These are phyloP conservation scores for Rhizoctonia solani DNA, from an alignment of 1,284 basidiomycete species.

Conservation along the genomic window DNA sequence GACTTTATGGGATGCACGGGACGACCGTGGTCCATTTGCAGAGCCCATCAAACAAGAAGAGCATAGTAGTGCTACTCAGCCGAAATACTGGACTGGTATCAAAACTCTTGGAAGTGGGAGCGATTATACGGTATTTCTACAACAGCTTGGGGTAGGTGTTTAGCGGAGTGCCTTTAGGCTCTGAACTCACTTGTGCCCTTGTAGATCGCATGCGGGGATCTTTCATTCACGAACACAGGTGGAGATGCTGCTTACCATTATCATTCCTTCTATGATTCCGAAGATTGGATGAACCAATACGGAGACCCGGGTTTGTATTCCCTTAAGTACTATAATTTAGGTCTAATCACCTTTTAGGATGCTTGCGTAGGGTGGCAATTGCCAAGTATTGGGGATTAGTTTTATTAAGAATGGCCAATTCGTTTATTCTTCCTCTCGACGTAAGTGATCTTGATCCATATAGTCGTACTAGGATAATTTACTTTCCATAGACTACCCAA, in stretches of 20 bases:
- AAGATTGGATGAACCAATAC: slow-evolving; percentile 73
- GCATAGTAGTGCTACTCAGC: background rate
- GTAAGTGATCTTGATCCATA: background rate
- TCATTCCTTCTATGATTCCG: slow-evolving; percentile 79
- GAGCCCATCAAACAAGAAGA: background rate
- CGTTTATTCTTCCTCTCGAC: slow-evolving; percentile 50
- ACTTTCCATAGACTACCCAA: slow-evolving; percentile 78
- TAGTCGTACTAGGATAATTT: slow-evolving; percentile 41
- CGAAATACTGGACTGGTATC: slow-evolving; percentile 37
- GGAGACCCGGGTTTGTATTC: slow-evolving; percentile 61
- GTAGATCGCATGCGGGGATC: slow-evolving; percentile 58
- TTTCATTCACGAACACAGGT: slow-evolving; percentile 54
- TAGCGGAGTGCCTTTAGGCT: background rate
- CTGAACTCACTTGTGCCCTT: background rate
- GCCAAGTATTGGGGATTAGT: slow-evolving; percentile 68
- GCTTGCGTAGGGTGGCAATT: slow-evolving; percentile 56
- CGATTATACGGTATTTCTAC: slow-evolving; percentile 63
- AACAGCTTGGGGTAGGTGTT: slow-evolving; percentile 52
- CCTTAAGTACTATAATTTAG: background rate
- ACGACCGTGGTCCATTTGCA: slow-evolving; percentile 42
- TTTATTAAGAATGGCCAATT: slow-evolving; percentile 63
- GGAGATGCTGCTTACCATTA: slow-evolving; percentile 77
- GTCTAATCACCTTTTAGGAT: slow-evolving; percentile 26
- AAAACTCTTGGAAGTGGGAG: slow-evolving; percentile 55
- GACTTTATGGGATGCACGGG: slow-evolving; percentile 47